phyloP scores from a whole-genome alignment of 805 yeast species.

The Scheffersomyces ergatensis region DNA sequence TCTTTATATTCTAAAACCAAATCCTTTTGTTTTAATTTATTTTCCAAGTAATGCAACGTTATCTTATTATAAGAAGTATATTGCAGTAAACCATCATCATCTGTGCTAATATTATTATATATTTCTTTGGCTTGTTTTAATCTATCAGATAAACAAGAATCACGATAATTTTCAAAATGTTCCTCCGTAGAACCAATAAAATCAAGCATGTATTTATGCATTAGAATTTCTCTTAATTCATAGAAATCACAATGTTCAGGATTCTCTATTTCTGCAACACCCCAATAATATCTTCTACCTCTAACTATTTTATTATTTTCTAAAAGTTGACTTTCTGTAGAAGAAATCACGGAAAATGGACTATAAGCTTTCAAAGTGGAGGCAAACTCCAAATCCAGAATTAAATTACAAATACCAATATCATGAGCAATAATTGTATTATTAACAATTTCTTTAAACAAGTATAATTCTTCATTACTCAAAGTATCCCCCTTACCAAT shows the following conservation, averaged over 20 bases:
- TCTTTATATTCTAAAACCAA: conserved; percentile 35
- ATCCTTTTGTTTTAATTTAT: conserved; percentile 17
- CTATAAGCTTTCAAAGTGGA: conserved; percentile 36
- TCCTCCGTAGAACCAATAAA: conserved; percentile 72
- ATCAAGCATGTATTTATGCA: conserved; percentile 74
- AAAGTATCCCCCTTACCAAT: conserved; percentile 37
- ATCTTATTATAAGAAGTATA: conserved; percentile 37
- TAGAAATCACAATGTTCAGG: conserved; percentile 73
- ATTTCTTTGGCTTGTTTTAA: conserved; percentile 17
- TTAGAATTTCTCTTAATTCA: conserved; percentile 59
- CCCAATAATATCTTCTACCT: conserved; percentile 85
- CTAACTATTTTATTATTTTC: conserved; percentile 46
- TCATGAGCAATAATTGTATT: conserved; percentile 18
- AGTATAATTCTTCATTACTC: conserved; percentile 19
- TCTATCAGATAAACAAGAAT: conserved; percentile 52
- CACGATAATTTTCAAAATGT: conserved; percentile 72
- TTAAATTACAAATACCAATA: conserved; percentile 30
- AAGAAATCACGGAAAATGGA: conserved; percentile 75
- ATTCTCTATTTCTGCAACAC: conserved; percentile 80
- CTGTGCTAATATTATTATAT: conserved; percentile 20
- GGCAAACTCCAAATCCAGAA: conserved; percentile 27
- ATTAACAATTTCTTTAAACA: conserved; percentile 24
- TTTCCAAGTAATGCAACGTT: conserved; percentile 36
- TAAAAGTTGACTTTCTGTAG: conserved; percentile 40
- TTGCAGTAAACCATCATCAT: conserved; percentile 27